Evolutionary conservation across 1,284 basidiomycete species (phyloP).

Genomic region (Trichosporon sp.): DNA sequence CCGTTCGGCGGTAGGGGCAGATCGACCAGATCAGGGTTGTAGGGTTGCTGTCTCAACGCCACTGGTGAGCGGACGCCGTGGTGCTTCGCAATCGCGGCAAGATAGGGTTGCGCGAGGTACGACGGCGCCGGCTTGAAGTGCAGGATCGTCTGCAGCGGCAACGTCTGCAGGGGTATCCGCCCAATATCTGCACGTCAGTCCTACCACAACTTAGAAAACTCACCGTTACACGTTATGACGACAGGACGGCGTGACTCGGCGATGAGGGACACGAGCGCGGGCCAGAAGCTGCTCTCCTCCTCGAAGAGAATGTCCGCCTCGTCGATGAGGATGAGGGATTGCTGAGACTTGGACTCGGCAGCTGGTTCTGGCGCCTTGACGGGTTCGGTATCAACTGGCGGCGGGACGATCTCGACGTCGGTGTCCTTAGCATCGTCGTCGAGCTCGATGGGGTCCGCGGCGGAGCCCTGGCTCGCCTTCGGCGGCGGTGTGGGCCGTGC

Average conservation of each 20-base stretch:
- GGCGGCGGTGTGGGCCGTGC: background rate
- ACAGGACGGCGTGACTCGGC: constrained; percentile 80
- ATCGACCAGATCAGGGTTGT: constrained; percentile 38
- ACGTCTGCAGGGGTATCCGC: constrained; percentile 68
- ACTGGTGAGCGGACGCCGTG: constrained; percentile 23
- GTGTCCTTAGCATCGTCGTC: constrained; percentile 27
- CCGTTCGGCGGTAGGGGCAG: constrained; percentile 56
- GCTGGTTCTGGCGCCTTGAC: background rate
- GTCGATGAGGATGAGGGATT: constrained; percentile 92
- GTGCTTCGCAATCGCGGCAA: constrained; percentile 63
- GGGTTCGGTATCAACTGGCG: background rate
- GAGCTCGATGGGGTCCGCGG: constrained; percentile 40
- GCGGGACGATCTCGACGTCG: background rate
- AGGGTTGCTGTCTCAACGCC: constrained; percentile 45
- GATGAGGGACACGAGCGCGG: constrained; percentile 75
- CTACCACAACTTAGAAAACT: constrained; percentile 41
- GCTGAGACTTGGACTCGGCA: constrained; percentile 47
- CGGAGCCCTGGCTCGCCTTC: constrained; percentile 37
- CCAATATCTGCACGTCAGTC: constrained; percentile 64
- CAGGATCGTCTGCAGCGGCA: constrained; percentile 77
- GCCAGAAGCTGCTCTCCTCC: constrained; percentile 91
- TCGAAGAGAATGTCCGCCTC: constrained; percentile 93
- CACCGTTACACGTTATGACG: constrained; percentile 90
- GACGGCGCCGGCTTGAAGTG: constrained; percentile 67
- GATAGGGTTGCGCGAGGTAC: constrained; percentile 68